Evolutionary conservation across 768 basidiomycete genomes (phyloP), one percentile per base, ranked within the genome.

Genomic region (Suillus decipiens): DNA sequence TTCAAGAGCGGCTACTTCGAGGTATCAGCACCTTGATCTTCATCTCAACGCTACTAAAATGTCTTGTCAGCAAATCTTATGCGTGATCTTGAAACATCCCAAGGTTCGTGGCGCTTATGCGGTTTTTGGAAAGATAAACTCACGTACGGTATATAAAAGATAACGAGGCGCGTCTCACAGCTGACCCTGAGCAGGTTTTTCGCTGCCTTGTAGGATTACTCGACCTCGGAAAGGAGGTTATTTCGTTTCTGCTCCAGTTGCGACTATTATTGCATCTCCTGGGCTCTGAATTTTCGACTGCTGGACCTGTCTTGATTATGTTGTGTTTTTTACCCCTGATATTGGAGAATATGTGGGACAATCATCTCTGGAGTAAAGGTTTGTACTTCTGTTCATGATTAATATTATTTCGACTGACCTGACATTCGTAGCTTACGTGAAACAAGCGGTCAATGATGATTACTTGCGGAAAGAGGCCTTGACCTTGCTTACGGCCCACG

Each of bases 241-340:
- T 68, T 34, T 74, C 72, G 31, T 61, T 69, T 33, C 31, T 72
- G 41, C 62, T 73, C 39, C 72, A 73, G 19, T 62, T 72, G n/a
- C 71, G 54, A 7, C 48, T 73, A 42, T 61, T 74, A 0, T 11
- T 31, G 24, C 56, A 67, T 31, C 56, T 74, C 24, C 36, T 72
- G 17, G 69, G 67, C 19, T 61, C 36, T 15, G 59, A 61, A 17
- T 53, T 70, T n/a, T 22, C 50, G 1, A 62, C 63, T 9, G 71
- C 71, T 28, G 72, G 72, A 1, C 69, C 67, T 55, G 28, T 65
- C 3, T 72, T 67, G n/a, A 50, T 74, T 17, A 57, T 55, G 22
- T 19, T 74, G 33, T 72, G 71, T 57, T 11, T 69, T 17, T 15
- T 74, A 3, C 69, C 67, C 4, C 31, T 65, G 1, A 14, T 71